These are phyloP conservation scores for Colletotrichum zoysiae DNA, from an alignment of 2,329 filamentous ascomycete genomes.

Conservation along the genomic window DNA sequence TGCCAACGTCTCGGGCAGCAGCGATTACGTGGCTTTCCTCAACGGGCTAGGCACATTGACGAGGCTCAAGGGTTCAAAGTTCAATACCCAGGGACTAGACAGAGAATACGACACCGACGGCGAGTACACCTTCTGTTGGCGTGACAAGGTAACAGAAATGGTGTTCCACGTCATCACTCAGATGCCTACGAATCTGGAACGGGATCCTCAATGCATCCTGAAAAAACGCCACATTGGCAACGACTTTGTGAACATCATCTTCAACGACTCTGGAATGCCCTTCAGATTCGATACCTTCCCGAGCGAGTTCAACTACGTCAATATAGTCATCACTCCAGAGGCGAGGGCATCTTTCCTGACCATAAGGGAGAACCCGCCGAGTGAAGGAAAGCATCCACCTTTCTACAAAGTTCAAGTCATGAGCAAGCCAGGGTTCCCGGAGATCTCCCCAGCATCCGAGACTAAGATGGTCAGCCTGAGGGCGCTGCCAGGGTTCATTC, in stretches of 20 bases:
- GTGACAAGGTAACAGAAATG: conserved; percentile 93
- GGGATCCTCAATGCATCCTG: conserved; percentile 79
- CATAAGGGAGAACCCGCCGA: conserved; percentile 60
- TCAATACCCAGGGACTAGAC: conserved; percentile 95
- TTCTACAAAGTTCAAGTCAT: conserved; percentile 94
- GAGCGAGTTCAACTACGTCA: conserved; percentile 95
- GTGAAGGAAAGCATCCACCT: conserved; percentile 55
- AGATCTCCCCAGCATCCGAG: conserved; percentile 89
- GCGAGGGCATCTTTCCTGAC: conserved; percentile 82
- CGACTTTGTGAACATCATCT: conserved; percentile 97
- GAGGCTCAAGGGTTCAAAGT: conserved; percentile 82
- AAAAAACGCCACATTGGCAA: conserved; percentile 98
- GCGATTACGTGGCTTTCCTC: conserved; percentile 89
- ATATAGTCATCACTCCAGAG: conserved; percentile 94
- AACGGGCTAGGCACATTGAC: conserved; percentile 85
- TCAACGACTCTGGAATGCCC: conserved; percentile 92
- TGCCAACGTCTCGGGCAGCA: conserved; percentile 86
- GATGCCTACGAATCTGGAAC: conserved; percentile 90
- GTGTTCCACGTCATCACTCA: conserved; percentile 97
- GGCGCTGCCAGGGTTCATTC: conserved; percentile 86
- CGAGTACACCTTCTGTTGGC: conserved; percentile 91
- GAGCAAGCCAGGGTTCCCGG: conserved; percentile 88
- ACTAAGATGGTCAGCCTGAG: conserved; percentile 89
- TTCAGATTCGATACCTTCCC: conserved; percentile 94
- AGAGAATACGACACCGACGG: conserved; percentile 83